Percentiles rank a stretch among this genome's conserved stretches.
These are phyloP conservation scores for Cercis canadensis DNA, from an alignment of 306 rosid species.

Conservation along the genomic window DNA sequence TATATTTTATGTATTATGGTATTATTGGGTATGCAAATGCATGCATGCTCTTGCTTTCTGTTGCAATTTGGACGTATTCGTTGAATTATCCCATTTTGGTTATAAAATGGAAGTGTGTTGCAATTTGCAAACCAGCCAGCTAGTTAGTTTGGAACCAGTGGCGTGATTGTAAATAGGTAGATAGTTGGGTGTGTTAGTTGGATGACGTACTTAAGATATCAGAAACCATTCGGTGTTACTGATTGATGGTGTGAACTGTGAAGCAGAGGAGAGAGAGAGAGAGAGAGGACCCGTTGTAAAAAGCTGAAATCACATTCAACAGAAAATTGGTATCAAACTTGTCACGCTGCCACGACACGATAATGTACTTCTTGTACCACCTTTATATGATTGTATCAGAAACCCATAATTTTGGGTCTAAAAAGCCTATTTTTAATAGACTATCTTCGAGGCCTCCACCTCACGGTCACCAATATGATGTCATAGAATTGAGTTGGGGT, in stretches of 20 bases:
- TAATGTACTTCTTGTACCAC: slow-evolving; percentile 35
- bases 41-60: too few relatives aligned
- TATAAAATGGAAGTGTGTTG: too few relatives aligned
- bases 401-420: slow-evolving; percentile 38
- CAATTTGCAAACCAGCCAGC: background rate
- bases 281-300: slow-evolving; percentile 17
- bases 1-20: too few relatives aligned
- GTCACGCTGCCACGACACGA: slow-evolving; percentile 27
- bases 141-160: slow-evolving; percentile 44
- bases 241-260: too few relatives aligned
- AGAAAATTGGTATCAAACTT: slow-evolving; percentile 5
- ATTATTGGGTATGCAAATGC: too few relatives aligned
- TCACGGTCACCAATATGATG: too few relatives aligned
- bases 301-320: slow-evolving; percentile 42
- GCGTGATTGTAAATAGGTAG: slow-evolving; percentile 33
- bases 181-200: background rate
- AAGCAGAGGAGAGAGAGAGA: too few relatives aligned
- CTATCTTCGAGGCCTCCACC: background rate
- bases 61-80: too few relatives aligned
- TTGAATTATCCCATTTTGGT: background rate
- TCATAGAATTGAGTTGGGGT: too few relatives aligned
- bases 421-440: too few relatives aligned
- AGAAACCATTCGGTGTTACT: too few relatives aligned
- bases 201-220: background rate
- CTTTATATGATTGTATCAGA: slow-evolving; percentile 31